Percentiles rank a stretch among this genome's conserved stretches.
Conservation (phyloP, 495 filamentous ascomycete species). For the Talaromyces liani region DNA sequence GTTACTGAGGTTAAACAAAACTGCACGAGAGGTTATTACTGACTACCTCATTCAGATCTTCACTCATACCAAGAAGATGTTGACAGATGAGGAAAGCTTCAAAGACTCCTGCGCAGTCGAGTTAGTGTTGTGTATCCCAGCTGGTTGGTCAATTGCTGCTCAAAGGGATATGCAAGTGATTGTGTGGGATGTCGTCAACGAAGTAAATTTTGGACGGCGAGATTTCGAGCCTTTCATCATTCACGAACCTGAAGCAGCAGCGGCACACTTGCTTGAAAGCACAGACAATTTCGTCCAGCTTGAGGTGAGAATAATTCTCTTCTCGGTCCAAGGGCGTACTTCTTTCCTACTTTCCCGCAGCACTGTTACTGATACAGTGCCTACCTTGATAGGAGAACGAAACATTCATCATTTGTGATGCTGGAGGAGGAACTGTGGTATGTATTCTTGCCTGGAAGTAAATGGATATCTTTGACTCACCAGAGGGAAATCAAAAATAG, state of each 20-base stretch:
- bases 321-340: no score
- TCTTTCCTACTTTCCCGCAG: no score
- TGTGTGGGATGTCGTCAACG: slow-evolving; percentile 31
- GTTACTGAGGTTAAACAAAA: slow-evolving; percentile 1
- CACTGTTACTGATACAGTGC: not conserved
- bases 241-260: slow-evolving; percentile 57
- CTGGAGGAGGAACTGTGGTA: slow-evolving; percentile 53
- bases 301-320: no score
- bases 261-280: slow-evolving; percentile 32
- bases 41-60: slow-evolving; percentile 38
- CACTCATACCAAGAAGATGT: slow-evolving; percentile 19
- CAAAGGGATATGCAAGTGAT: slow-evolving; percentile 32
- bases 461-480: not conserved
- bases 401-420: slow-evolving; percentile 48
- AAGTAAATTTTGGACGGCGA: slow-evolving; percentile 32
- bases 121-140: slow-evolving; percentile 46
- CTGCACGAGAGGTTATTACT: slow-evolving; percentile 11
- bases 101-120: slow-evolving; percentile 14
- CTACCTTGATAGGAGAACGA: slow-evolving; percentile 22
- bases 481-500: not conserved
- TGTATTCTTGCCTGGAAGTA: slow-evolving; percentile 10
- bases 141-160: slow-evolving; percentile 46
- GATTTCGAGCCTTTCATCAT: slow-evolving; percentile 34
- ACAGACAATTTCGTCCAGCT: no score
- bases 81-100: slow-evolving; percentile 24